Evolutionary conservation across 495 filamentous ascomycete genomes (phyloP), one percentile per base, ranked within the genome.

Genomic region (Usnea hakonensis): DNA sequence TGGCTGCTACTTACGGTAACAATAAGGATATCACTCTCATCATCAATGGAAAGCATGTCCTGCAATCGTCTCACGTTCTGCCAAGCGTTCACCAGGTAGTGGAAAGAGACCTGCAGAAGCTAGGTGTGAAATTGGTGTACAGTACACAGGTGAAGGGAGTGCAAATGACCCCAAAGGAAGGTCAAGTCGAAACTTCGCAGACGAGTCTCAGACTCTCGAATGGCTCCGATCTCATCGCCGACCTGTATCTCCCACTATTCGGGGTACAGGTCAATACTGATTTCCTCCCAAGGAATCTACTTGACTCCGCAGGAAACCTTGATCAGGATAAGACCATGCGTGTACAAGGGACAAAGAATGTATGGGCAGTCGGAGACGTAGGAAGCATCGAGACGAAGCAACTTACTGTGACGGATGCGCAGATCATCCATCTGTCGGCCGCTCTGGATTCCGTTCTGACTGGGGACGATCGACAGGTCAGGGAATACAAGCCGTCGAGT

Each of bases 321-420:
- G 68, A 68, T 38, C 80, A 86, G 19, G 79, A 87, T 63, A 77
- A 80, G 33, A 75, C 79, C 67, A 73, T 87, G 62, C 78, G 73
- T 9, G 81, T 83, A 13, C 65, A 69, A 48, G 76, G 68, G 9
- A 63, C 75, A 6, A 60, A 67, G 14, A 75, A 77, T 50, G 73
- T 83, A 35, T 84, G 81, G 81, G 80, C 79, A 3, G 70, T 76
- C 3, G 81, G 82, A 37, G 80, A 84, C 62, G 65, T 81, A 40
- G 71, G 62, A 37, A 59, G 59, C 36, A 19, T 59, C 23, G 62
- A 64, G 46, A 14, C 33, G 33, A 64, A 59, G 35, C 62, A 64
- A 54, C 35, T 64, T 21, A 64, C 55, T 1, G 55, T 64, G 55
- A 64, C 62, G 3, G 56, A 64, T 41, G 55, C 62, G 17, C 56